Evolutionary conservation across 768 basidiomycete species (phyloP).

Genomic region (Dioszegia crocea): DNA sequence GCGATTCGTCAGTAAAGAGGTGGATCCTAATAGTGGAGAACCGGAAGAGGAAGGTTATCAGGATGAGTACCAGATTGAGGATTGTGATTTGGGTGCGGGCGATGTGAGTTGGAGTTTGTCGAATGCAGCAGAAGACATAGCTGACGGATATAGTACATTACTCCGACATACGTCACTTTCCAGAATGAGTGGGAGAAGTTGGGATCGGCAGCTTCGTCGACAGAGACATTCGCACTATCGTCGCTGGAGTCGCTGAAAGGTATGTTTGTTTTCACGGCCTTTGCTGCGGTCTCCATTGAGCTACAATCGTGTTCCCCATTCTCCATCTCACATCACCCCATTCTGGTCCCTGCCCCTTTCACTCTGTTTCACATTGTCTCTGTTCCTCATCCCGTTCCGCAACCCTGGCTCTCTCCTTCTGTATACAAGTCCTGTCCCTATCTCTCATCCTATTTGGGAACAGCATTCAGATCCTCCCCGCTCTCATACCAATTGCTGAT

Average conservation of each 20-base stretch:
- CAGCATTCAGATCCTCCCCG: neutral
- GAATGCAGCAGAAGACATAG: neutral
- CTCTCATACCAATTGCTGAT: conserved; percentile 4
- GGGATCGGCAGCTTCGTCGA: conserved; percentile 67
- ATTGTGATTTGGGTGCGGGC: conserved; percentile 85
- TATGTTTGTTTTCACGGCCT: no score
- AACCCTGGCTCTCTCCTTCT: no score
- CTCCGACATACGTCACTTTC: conserved; percentile 91
- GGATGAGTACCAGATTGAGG: conserved; percentile 96
- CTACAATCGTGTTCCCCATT: no score
- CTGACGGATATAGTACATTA: conserved; percentile 60
- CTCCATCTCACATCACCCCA: no score
- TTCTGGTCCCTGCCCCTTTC: no score
- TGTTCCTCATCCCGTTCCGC: no score
- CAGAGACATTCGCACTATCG: conserved; percentile 88
- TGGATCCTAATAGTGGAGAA: conserved; percentile 89
- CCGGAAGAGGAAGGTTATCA: conserved; percentile 99
- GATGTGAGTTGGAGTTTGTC: conserved; percentile 53
- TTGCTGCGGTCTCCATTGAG: no score
- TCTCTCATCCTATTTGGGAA: no score
- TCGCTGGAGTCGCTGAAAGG: conserved; percentile 92
- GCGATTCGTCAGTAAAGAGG: conserved; percentile 93
- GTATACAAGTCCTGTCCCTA: no score
- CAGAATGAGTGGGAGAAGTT: conserved; percentile 92
- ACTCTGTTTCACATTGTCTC: no score